Base-by-base conservation (phyloP, 2,329 filamentous ascomycete genomes). In the Cadophora sp. region DNA sequence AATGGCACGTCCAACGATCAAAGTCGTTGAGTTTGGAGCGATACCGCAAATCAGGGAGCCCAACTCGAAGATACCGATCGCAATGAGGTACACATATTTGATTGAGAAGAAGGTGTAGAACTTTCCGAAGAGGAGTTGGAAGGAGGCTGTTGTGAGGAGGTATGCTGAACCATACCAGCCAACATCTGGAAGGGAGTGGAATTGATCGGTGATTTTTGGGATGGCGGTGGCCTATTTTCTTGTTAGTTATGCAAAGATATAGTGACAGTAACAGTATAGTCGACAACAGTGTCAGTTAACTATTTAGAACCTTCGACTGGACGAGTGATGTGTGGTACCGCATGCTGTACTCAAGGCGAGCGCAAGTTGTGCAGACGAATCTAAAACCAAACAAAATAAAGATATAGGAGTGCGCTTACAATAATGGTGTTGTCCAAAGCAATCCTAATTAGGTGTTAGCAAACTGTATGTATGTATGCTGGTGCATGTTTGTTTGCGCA, bases 91-190 rank as follows among this genome's bases (percentile, higher is more conserved):
- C 27, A 72, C 71, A 55, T 71, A 76, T 71, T 78, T 78, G 62
- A 76, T 74, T 11, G 73, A 70, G 67, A 72, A 77, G 62, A 73
- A 73, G 39, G 75, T 74, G 53, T 77, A 78, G 59, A 78, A 74
- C 65, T 76, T 77, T 27, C 76, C 76, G 51, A 74, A 75, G 14
- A 75, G 73, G 7, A 72, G 62, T 65, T 75, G 73, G 33, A 75
- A 72, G 9, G 72, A 80, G 69, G 74, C 78, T 55, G 73, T 78
- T 1, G 78, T 78, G 43, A 81, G 71, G 56, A 80, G 70, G 62
- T 80, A 80, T 33, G 78, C 78, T 63, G 75, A 78, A 1, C 80
- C 80, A 64, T 83, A 83, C 81, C 82, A 83, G 51, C 80, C 81
- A 22, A 83, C 78, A 68, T 83, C 81, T 18, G 77, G 73, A 1